Percentiles rank a stretch among this genome's conserved stretches.
phyloP scores from a whole-genome alignment of 495 filamentous ascomycete species.

The Clavariopsis aquatica region DNA sequence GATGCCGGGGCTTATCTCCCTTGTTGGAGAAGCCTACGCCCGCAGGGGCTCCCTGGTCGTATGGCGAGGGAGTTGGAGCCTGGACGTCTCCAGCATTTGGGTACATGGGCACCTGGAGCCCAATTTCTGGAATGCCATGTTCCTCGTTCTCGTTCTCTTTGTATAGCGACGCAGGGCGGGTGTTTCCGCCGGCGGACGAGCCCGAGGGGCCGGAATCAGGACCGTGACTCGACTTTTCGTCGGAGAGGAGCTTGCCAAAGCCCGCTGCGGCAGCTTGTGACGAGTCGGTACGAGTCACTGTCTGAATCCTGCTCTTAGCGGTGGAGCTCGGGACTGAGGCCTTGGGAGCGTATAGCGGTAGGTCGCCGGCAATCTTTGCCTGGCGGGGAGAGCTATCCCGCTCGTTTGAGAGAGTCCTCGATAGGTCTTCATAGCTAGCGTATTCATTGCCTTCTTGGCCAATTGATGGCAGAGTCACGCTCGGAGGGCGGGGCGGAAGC shows the following conservation, averaged over 20 bases:
- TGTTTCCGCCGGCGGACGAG: slow-evolving; percentile 52
- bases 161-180: slow-evolving; percentile 53
- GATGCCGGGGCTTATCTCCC: slow-evolving; percentile 54
- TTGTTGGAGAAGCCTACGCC: slow-evolving; percentile 61
- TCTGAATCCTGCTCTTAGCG: slow-evolving; percentile 75
- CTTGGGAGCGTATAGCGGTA: slow-evolving; percentile 89
- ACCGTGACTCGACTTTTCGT: slow-evolving; percentile 52
- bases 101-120: slow-evolving; percentile 89
- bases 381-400: slow-evolving; percentile 55
- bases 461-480: slow-evolving; percentile 77
- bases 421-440: slow-evolving; percentile 57
- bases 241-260: slow-evolving; percentile 65
- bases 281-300: slow-evolving; percentile 87
- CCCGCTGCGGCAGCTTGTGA: slow-evolving; percentile 78
- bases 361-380: slow-evolving; percentile 74
- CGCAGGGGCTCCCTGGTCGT: slow-evolving; percentile 53
- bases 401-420: slow-evolving; percentile 16
- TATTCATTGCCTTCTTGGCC: slow-evolving; percentile 92
- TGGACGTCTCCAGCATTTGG: slow-evolving; percentile 94
- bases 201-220: slow-evolving; percentile 44
- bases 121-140: slow-evolving; percentile 88
- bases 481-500: slow-evolving; percentile 64
- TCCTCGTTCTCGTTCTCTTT: slow-evolving; percentile 59
- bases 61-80: slow-evolving; percentile 83
- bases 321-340: slow-evolving; percentile 75